phyloP scores from a whole-genome alignment of 2,329 filamentous ascomycete species.

The Chaetoscypha palmicola region DNA sequence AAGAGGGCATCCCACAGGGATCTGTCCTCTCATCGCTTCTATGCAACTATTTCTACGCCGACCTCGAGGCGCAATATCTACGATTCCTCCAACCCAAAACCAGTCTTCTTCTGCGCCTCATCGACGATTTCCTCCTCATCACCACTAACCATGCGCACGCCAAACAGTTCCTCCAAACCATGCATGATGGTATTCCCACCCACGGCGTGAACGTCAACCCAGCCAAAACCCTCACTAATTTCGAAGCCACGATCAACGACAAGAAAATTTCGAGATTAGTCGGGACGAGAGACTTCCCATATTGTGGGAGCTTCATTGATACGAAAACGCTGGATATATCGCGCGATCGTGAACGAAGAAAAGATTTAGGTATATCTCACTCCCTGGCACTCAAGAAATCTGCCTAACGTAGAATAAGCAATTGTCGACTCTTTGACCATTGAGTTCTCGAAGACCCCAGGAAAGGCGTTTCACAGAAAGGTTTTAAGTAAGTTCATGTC shows the following conservation, averaged over 20 bases:
- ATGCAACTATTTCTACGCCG: constrained; percentile 94
- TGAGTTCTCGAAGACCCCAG: constrained; percentile 64
- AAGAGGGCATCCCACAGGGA: constrained; percentile 84
- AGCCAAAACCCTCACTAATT: constrained; percentile 79
- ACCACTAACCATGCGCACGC: constrained; percentile 64
- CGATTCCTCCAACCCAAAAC: constrained; percentile 53
- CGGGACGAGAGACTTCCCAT: constrained; percentile 56
- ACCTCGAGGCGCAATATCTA: constrained; percentile 67
- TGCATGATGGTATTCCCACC: constrained; percentile 70
- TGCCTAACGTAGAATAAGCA: too few species aligned
- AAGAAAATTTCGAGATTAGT: constrained; percentile 44
- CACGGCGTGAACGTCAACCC: constrained; percentile 77
- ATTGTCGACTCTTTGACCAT: constrained; percentile 71
- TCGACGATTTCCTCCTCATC: constrained; percentile 90
- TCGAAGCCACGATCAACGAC: constrained; percentile 55
- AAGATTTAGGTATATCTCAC: constrained; percentile 40
- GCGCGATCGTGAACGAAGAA: constrained; percentile 55
- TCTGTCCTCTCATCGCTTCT: constrained; percentile 80
- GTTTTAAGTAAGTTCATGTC: constrained; percentile 50
- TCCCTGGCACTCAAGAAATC: constrained; percentile 19
- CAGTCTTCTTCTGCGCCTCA: constrained; percentile 69
- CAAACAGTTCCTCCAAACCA: constrained; percentile 63
- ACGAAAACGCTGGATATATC: constrained; percentile 66
- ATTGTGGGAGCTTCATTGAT: constrained; percentile 77
- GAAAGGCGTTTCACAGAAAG: constrained; percentile 74